Evolutionary conservation across 2,329 filamentous ascomycete genomes (phyloP), one percentile per base, ranked within the genome.

Genomic region (Paracoccidioides lutzii): DNA sequence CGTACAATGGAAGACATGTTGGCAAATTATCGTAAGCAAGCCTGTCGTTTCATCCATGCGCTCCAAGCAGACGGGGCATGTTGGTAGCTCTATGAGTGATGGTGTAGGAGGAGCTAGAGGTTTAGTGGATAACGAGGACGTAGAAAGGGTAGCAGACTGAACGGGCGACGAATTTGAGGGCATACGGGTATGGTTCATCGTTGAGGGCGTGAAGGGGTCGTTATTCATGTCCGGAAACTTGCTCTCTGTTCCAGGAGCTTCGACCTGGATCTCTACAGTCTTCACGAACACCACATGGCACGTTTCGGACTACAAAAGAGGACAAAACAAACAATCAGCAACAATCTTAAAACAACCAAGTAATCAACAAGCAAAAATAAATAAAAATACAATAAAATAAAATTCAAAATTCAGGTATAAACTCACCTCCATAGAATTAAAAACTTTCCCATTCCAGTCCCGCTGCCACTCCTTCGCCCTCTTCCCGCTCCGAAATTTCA

Each of bases 31-130:
- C 0, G 93, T 98, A 67, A 98, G 81, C 2, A 98, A 77, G 0
- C 93, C 93, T 0, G 90, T 94, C 0, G 90, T 96, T 68, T 97
- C 91, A 65, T 98, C 93, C 93, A 98, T 98, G 50, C 91, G 85
- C 69, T 98, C 93, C 4, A 98, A 79, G 62, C 93, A 98, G 8
- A 98, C 93, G 0, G 93, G 90, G 61, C 93, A 98, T 1, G 93
- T 97, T 1, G 93, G 93, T 10, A 98, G 76, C 72, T 98, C 93
- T 54, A 95, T 80, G 1, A 97, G 78, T 52, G 88, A 86, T 1
- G 90, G 87, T 0, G 91, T 95, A 1, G 81, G 81, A n/a, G 83
- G 83, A 10, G 83, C 80, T n/a, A 81, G 72, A 9, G 83, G 83
- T 65, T 84, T 85, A 6, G 74, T 75, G 2, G 79, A 78, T 12